A percentile compares a stretch with the other conserved stretches of the same genome.
Conservation (phyloP, 2,329 filamentous ascomycete genomes). For the Xylaria sp. region DNA sequence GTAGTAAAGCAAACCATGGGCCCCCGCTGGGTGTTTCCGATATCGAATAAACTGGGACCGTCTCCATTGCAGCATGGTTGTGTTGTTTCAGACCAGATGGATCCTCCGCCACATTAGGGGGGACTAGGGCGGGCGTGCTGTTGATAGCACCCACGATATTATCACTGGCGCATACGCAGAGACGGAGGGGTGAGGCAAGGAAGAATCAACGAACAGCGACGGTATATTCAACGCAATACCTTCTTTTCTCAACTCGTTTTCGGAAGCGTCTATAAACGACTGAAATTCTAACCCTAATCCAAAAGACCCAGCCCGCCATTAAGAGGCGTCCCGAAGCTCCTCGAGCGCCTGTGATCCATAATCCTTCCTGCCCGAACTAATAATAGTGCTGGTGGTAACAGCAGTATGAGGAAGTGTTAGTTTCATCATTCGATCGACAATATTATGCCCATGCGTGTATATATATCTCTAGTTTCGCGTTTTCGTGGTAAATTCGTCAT, state of each 20-base stretch:
- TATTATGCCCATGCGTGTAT: not conserved
- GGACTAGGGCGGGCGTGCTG: no score
- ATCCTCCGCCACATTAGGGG: no score
- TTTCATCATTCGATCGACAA: not conserved
- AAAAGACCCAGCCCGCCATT: not conserved
- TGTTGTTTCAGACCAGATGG: not conserved
- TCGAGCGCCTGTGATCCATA: not conserved
- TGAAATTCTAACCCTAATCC: not conserved
- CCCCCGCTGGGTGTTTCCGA: not conserved
- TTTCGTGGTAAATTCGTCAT: constrained; percentile 13
- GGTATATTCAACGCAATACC: no score
- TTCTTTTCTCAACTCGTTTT: no score
- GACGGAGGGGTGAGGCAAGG: no score
- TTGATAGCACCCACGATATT: no score
- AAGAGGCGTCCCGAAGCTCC: not conserved
- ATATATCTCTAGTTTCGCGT: constrained; percentile 17
- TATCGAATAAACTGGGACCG: not conserved
- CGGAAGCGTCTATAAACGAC: not conserved
- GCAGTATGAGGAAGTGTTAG: no score
- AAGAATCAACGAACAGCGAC: no score
- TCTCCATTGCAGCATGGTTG: not conserved
- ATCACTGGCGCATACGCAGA: no score
- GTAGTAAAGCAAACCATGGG: not conserved
- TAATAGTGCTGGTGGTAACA: no score
- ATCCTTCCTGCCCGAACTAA: not conserved